These are phyloP conservation scores for Kitagawia praeruptora DNA, from an alignment of 129 eudicot species.

Conservation along the genomic window DNA sequence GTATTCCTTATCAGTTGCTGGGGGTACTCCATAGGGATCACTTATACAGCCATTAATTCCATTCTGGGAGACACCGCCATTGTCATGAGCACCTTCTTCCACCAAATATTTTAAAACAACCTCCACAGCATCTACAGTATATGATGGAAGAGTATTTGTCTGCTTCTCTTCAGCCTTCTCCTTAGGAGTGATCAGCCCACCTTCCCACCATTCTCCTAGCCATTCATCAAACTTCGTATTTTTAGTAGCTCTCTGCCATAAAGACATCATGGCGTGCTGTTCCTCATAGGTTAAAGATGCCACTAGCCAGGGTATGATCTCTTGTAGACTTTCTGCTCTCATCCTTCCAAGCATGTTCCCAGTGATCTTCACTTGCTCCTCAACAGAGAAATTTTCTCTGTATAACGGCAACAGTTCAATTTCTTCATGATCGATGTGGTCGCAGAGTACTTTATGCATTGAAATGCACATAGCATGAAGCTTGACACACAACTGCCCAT, in stretches of 20 bases:
- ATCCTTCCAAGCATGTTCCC: constrained; percentile 89
- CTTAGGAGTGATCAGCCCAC: constrained; percentile 29
- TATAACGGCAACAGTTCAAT: constrained; percentile 68
- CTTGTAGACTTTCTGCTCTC: constrained; percentile 64
- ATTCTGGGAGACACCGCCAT: constrained; percentile 10
- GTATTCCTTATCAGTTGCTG: constrained; percentile 14
- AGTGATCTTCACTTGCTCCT: constrained; percentile 77
- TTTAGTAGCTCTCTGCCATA: constrained; percentile 68
- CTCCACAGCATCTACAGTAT: constrained; percentile 37
- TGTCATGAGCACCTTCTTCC: constrained; percentile 22
- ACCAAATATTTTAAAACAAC: constrained; percentile 42
- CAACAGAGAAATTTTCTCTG: constrained; percentile 50
- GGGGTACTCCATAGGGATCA: constrained; percentile 13
- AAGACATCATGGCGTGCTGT: constrained; percentile 52
- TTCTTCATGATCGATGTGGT: constrained; percentile 73
- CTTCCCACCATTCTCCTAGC: constrained; percentile 97
- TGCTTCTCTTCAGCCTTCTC: constrained; percentile 34
- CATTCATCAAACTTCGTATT: constrained; percentile 83
- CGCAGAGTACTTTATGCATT: constrained; percentile 57
- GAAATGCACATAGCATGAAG: constrained; percentile 65
- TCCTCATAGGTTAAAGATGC: constrained; percentile 50
- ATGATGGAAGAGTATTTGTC: constrained; percentile 29
- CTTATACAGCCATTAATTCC: constrained; percentile 7
- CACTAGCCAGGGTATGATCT: constrained; percentile 89
- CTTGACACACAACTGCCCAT: constrained; percentile 56